Evolutionary conservation across 2,329 filamentous ascomycete genomes (phyloP), one percentile per base, ranked within the genome.

Genomic region (Cercospora sp.): DNA sequence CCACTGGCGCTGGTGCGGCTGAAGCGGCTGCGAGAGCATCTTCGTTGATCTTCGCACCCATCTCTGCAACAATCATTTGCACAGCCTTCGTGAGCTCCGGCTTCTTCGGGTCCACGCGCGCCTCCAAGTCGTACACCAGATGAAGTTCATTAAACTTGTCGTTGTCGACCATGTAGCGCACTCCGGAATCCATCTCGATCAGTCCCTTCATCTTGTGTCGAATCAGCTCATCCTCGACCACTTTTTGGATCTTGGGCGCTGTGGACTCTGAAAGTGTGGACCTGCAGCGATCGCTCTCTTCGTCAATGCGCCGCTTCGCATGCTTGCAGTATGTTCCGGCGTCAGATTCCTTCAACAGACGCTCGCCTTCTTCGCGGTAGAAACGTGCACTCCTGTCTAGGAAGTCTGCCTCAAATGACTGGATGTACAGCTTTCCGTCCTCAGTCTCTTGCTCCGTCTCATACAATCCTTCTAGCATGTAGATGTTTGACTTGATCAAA

Each of bases 141-240:
- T 85, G 84, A 9, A 99, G 83, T 74, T 97, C 93, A 3, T 91
- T 88, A 37, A 91, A 75, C 71, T 90, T 88, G 79, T 97, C 91
- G 74, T 97, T 94, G 79, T 97, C 92, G 61, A 98, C 89, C 94
- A 99, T 98, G 77, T 89, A 89, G 71, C 87, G 89, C 51, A 97
- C 86, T 0, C 95, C 95, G 70, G 90, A 97, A 5, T 97, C 93
- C 80, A 97, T 88, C 60, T 89, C 88, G 69, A 98, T 86, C 64
- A 99, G 90, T 16, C 96, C 93, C 24, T 87, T 83, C 66, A 98
- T 87, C 72, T 95, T 91, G 55, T 88, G 86, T 51, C 85, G 83
- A 60, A 99, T 94, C 63, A 99, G 82, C 77, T 94, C 88, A 40
- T 90, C 82, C 71, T 98, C 93, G 1, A 99, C 87, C 0, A 97